Evolutionary conservation across 1,284 basidiomycete species (phyloP), one percentile per base, ranked within the genome.

Genomic region (Papiliotrema nemorosa): DNA sequence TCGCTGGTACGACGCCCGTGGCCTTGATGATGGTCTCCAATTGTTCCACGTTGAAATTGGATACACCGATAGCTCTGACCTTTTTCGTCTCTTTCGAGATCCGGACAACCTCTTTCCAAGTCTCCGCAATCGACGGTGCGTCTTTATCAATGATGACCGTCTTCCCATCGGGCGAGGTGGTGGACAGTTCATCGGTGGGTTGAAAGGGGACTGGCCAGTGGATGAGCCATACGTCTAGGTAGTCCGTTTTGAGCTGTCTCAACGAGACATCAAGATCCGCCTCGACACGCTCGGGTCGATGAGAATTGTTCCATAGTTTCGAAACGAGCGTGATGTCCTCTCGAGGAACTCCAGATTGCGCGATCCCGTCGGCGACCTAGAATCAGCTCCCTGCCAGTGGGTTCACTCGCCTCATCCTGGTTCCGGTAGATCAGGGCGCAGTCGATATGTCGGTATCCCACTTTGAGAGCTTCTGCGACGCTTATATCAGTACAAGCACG

Each of bases 201-300:
- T 70, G 73, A 72, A 91, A 87, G 0, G 87, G 80, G 33, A 88
- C 83, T 1, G 90, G 90, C 90, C 90, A 94, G 78, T 93, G 90
- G 54, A 93, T 78, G 42, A 90, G 77, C 66, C 88, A 90, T 24
- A 90, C 78, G 69, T 93, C 90, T 34, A 93, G 78, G 66, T 92
- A 90, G 46, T 83, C 78, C 22, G 82, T 69, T 21, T 83, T 85
- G 47, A 90, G 80, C 64, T 84, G 81, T 47, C 73, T 66, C n/a
- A 91, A 78, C 14, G 86, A 86, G 71, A 81, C 78, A 57, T 88
- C 81, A 50, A 90, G 82, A 64, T 84, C 85, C 25, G 78, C 80
- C 77, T 86, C 85, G 21, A 85, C 84, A 41, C 77, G 64, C n/a
- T 80, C 78, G n/a, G 60, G 59, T 14, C 57, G 49, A 49, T 63